Evolutionary conservation across 352 stramenopile species (phyloP).

Genomic region (Blastocystis sp.): DNA sequence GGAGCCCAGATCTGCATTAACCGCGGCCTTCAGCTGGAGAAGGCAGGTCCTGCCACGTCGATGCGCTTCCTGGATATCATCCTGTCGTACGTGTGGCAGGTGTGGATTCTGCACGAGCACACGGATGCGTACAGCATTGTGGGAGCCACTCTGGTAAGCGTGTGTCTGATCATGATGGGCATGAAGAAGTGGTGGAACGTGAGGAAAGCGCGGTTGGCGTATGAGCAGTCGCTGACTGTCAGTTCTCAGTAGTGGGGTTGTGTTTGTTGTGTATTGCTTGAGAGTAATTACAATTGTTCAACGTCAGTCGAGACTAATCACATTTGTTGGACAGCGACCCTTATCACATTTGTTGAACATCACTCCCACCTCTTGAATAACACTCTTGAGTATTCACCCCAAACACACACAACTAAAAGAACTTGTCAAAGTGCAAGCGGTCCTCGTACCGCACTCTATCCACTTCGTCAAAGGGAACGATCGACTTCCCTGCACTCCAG

Average conservation of each 20-base stretch:
- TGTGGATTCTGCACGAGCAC: slow-evolving; percentile 65
- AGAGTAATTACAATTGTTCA: no score
- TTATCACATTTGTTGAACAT: no score
- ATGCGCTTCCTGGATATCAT: slow-evolving; percentile 75
- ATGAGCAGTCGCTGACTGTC: slow-evolving; percentile 51
- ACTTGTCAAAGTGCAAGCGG: slow-evolving; percentile 2
- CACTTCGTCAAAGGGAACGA: slow-evolving; percentile 24
- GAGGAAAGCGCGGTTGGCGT: slow-evolving; percentile 47
- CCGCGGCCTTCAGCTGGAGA: slow-evolving; percentile 74
- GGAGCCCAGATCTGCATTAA: slow-evolving; percentile 74
- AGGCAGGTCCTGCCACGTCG: slow-evolving; percentile 73
- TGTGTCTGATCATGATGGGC: slow-evolving; percentile 72
- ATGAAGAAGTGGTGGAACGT: slow-evolving; percentile 73
- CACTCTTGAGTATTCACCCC: no score
- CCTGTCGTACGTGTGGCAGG: slow-evolving; percentile 74
- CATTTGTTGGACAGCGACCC: no score
- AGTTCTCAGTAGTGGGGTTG: no score
- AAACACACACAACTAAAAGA: no score
- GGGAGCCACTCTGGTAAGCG: slow-evolving; percentile 43
- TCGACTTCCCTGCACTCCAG: neutral
- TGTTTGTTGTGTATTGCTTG: no score
- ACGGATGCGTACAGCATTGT: slow-evolving; percentile 66
- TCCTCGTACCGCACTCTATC: slow-evolving; percentile 43
- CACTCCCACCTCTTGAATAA: no score
- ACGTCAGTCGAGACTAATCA: no score